Evolutionary conservation across 108 stramenopile species (phyloP).

Genomic region (Nitzschia sp.): DNA sequence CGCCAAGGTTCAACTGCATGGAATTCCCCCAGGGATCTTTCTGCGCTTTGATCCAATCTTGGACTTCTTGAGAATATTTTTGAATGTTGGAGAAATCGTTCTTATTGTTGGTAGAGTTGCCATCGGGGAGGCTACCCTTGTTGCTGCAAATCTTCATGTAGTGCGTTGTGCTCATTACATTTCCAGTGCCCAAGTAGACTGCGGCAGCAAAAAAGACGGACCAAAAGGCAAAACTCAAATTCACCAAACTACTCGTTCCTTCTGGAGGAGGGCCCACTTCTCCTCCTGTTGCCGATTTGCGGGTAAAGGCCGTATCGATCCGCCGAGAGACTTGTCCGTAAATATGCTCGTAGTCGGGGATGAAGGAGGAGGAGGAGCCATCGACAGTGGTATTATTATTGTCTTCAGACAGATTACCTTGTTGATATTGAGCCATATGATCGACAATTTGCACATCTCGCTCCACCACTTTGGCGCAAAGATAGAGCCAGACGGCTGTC

Average conservation of each 20-base stretch:
- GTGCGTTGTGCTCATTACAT: background rate
- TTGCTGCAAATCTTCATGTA: background rate
- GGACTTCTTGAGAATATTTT: background rate
- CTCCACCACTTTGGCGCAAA: slow-evolving; percentile 15
- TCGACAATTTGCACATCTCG: slow-evolving; percentile 7
- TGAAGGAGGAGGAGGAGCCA: background rate
- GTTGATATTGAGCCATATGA: slow-evolving; percentile 13
- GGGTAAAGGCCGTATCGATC: background rate
- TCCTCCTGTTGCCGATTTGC: background rate
- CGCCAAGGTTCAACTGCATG: background rate
- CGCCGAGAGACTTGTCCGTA: slow-evolving; percentile 8
- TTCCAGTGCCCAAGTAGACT: background rate
- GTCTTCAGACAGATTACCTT: slow-evolving; percentile 5
- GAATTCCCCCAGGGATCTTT: background rate
- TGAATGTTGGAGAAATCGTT: slow-evolving; percentile 3
- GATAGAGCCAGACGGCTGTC: slow-evolving; percentile 7
- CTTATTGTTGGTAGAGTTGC: background rate
- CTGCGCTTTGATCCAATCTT: slow-evolving; percentile 6
- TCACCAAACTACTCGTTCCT: slow-evolving; percentile 6
- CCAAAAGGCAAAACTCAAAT: slow-evolving; percentile 13
- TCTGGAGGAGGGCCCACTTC: background rate
- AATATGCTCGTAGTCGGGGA: slow-evolving; percentile 8
- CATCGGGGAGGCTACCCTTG: background rate
- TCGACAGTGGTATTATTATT: background rate
- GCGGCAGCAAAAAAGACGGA: background rate